A percentile compares a stretch with the other conserved stretches of the same genome.
Evolutionary conservation across 148 eudicot species (phyloP).

Genomic region (Persicaria maculosa): DNA sequence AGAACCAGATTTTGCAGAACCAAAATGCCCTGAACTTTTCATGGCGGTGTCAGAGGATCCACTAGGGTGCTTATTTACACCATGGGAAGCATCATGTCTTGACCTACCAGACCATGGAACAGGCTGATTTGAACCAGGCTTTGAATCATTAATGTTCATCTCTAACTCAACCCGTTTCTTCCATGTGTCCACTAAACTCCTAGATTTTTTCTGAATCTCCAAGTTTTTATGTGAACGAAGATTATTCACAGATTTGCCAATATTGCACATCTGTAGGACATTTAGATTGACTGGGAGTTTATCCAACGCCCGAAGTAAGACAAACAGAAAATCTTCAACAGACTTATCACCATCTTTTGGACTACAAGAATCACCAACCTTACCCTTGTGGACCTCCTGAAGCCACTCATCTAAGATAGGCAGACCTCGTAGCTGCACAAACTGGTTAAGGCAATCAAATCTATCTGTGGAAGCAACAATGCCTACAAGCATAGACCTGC

Average conservation of each 20-base stretch:
- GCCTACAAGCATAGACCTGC: conserved; percentile 59
- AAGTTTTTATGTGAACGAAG: conserved; percentile 65
- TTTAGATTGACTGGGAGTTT: conserved; percentile 88
- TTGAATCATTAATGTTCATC: conserved; percentile 62
- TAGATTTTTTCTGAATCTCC: conserved; percentile 91
- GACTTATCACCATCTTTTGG: conserved; percentile 64
- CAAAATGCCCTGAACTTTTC: conserved; percentile 41
- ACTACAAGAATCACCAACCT: conserved; percentile 48
- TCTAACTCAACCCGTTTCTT: conserved; percentile 96
- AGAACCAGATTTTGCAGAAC: conserved; percentile 42
- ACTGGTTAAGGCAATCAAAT: conserved; percentile 67
- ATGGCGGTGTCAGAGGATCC: conserved; percentile 49
- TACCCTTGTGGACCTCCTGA: conserved; percentile 81
- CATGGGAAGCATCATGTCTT: conserved; percentile 49
- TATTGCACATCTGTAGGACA: conserved; percentile 73
- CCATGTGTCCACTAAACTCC: conserved; percentile 90
- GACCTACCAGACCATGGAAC: conserved; percentile 59
- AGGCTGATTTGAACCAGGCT: conserved; percentile 45
- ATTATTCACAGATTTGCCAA: conserved; percentile 92
- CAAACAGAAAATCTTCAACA: conserved; percentile 75
- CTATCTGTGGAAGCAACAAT: conserved; percentile 76
- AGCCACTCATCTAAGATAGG: conserved; percentile 86
- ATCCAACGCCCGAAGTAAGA: conserved; percentile 80
- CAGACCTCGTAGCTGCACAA: conserved; percentile 81
- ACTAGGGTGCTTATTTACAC: conserved; percentile 35